Percentiles rank a stretch among this genome's conserved stretches.
These are phyloP conservation scores for Trichoderma arundinaceum DNA, from an alignment of 2,329 filamentous ascomycete genomes.

Conservation along the genomic window DNA sequence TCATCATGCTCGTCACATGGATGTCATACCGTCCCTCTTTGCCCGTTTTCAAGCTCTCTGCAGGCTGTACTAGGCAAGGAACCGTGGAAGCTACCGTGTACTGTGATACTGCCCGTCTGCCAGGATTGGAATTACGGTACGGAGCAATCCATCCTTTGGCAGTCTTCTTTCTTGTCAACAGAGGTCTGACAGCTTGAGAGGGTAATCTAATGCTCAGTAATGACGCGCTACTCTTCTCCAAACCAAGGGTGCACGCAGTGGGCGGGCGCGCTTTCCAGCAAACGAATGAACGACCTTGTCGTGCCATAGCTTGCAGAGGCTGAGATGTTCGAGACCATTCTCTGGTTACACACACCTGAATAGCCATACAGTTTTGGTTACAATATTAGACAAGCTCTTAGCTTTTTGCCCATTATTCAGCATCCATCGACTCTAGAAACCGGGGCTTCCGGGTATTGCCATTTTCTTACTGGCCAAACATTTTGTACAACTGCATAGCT, in stretches of 20 bases:
- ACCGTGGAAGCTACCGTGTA: constrained; percentile 13
- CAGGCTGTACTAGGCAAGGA: not conserved
- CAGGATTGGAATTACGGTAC: constrained; percentile 22
- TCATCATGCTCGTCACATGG: constrained; percentile 30
- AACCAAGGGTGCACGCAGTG: not conserved
- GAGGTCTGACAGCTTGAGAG: not conserved
- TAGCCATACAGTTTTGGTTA: not conserved
- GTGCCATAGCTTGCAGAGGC: not conserved
- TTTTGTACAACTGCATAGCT: constrained; percentile 1
- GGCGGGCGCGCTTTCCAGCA: not conserved
- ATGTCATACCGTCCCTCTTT: constrained; percentile 20
- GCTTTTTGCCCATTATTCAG: constrained; percentile 5
- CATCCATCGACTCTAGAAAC: constrained; percentile 1
- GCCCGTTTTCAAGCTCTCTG: not conserved
- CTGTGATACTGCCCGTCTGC: not conserved
- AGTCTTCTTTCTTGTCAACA: not conserved
- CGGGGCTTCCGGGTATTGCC: constrained; percentile 13
- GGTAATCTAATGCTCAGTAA: not conserved
- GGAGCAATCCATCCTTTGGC: too few relatives aligned
- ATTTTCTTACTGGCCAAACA: constrained; percentile 15
- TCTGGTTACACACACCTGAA: not conserved
- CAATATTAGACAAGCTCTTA: not conserved
- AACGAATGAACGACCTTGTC: not conserved
- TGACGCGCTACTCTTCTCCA: not conserved
- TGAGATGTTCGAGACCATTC: constrained; percentile 25